Base-by-base conservation (phyloP, 768 basidiomycete genomes). In the Rhodotorula toruloides region DNA sequence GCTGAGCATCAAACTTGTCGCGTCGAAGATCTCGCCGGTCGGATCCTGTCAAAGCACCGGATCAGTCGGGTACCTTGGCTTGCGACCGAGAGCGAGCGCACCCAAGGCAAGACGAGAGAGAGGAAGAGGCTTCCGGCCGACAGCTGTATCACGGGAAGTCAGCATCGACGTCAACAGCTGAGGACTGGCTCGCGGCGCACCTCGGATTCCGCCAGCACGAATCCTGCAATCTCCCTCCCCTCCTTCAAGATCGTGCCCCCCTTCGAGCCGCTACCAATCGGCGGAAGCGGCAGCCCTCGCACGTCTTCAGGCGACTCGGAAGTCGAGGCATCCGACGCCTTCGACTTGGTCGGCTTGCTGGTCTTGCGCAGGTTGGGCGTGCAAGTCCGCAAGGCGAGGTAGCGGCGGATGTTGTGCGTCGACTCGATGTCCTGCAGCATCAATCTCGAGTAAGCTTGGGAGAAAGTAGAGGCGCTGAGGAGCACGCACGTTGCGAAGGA, bases 361-460 rank as follows among this genome's bases (percentile, higher is more conserved):
- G 48, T 56, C 40, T 69, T 69, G 54, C 68, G 63, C 8, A 61
- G 68, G 59, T 70, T 70, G 16, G 68, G 68, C 9, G 57, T 52
- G 42, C 63, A 65, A 1, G 61, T 53, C 4, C 68, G 68, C 2
- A 65, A 48, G 16, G 60, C 63, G 60, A 61, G 49, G 50, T 70
- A 70, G 16, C 68, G 54, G 29, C 63, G 57, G 31, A 65, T 54
- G 8, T 16, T 10, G 14, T 27, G 22, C 19, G 27, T 13, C 0
- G 11, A 4, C 27, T 65, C 63, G 29, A 65, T 52, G 37, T 56
- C 53, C 61, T 58, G 40, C 21, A 25, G 25, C 1, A 12, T 36
- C 19, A 14, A 32, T 3, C 25, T 16, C 14, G 34, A 14, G 6
- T 9, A 31, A 31, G 48, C 12, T 11, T 27, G 10, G 34, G 42